Base-by-base conservation (phyloP, 2,329 filamentous ascomycete genomes). In the Neonectria hederae region DNA sequence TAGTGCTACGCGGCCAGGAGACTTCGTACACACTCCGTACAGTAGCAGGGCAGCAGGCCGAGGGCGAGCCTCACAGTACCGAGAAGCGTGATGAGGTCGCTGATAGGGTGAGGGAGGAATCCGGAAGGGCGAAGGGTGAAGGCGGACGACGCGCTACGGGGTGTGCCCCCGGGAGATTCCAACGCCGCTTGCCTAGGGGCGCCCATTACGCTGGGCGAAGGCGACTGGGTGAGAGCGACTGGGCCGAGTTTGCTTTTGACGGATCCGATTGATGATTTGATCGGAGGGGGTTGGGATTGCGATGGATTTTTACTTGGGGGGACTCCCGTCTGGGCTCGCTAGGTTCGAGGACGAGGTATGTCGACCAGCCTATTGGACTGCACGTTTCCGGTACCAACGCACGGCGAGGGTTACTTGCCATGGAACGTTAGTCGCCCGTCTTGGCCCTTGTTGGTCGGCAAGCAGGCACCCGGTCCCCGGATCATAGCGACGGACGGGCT, bases 401-500 rank as follows among this genome's bases (percentile, higher is more conserved):
- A 54, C 57, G 49, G 49, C 38, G 40, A 54, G 49, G 40, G 51
- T 53, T 35, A 45, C 54, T 48, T 30, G 43, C 52, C 52, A 56
- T 42, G 38, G 38, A 42, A 40, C 24, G 45, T 62, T 62, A 42
- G 43, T 48, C 49, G n/a, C n/a, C 22, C 48, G 30, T 35, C 35
- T 54, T 63, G 49, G 24, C 19, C 46, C 35, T 52, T 52, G 54
- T 58, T 58, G 48, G 48, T 52, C 59, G 54, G 49, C 60, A 48
- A 58, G 60, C 60, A 53, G 53, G 54, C 54, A 54, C 32, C 60
- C 60, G 60, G 54, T 54, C 54, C 53, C 60, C 60, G 60, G 60
- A 51, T 32, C 48, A 21, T 21, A 51, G 26, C 28, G 32, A 51
- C 22, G 38, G 38, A 21, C n/a, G 38, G 38, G n/a, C 35, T 38